Conservation (phyloP, 768 basidiomycete genomes). For the Candolleomyces eurysporus region DNA sequence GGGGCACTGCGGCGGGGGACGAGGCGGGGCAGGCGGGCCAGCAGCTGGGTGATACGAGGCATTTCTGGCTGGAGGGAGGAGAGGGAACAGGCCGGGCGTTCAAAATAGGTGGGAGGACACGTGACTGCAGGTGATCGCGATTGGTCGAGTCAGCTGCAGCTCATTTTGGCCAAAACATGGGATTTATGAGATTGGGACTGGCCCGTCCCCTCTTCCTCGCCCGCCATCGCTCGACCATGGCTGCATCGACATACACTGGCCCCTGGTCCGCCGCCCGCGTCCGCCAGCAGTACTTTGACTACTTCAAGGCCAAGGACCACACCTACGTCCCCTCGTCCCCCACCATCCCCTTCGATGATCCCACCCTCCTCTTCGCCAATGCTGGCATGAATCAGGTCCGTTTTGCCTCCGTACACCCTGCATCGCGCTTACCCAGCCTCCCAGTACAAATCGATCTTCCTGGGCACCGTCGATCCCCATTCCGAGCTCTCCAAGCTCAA, state of each 20-base stretch:
- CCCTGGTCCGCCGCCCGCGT: conserved; percentile 83
- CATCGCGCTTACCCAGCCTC: conserved; percentile 8
- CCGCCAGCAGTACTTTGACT: conserved; percentile 88
- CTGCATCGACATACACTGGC: conserved; percentile 38
- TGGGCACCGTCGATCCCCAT: conserved; percentile 96
- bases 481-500: conserved; percentile 89
- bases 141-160: conserved; percentile 10
- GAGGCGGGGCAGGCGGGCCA: conserved; percentile 35
- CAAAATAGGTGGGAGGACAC: neutral
- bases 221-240: conserved; percentile 22
- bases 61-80: conserved; percentile 21
- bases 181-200: neutral
- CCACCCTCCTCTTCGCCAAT: conserved; percentile 96
- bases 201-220: neutral
- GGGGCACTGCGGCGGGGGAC: conserved; percentile 33
- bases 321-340: conserved; percentile 88
- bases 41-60: conserved; percentile 42
- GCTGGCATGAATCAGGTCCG: conserved; percentile 94
- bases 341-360: conserved; percentile 96
- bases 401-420: neutral
- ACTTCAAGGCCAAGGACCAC: conserved; percentile 77
- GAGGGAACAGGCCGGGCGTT: neutral
- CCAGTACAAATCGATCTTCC: conserved; percentile 94
- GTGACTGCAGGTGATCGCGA: conserved; percentile 7
- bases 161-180: neutral